Evolutionary conservation across 1,139 yeast genomes (phyloP), one percentile per base, ranked within the genome.

Genomic region (Hemisphaericaspora xylofermentans): DNA sequence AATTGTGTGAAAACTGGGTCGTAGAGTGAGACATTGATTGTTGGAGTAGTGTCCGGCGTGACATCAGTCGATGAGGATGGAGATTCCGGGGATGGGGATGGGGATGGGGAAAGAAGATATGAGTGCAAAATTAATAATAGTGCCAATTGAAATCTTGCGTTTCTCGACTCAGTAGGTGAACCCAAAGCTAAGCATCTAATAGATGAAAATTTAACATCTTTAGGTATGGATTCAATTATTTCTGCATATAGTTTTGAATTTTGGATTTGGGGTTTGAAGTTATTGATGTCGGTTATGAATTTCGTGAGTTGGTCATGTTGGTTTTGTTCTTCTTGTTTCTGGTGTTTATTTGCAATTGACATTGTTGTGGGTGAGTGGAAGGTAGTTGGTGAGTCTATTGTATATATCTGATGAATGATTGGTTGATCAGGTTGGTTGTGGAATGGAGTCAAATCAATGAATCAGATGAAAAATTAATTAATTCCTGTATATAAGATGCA

Each of bases 141-240:
- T 1, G 88, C 88, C 13, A 84, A 57, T 57, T 86, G 95, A 55
- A 74, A 83, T 39, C 79, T 63, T 1, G 93, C 86, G 18, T 78
- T 76, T 17, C 58, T 63, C 41, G 80, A 78, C 9, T 72, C 74
- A 9, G 74, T 57, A 3, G 88, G 87, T 4, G 82, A 74, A 0
- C 95, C 95, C 13, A 86, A 63, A 0, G 94, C 95, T 27, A 86
- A 60, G 53, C 94, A 86, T 52, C 89, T 66, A 40, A 85, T 70
- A 18, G 47, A 51, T 1, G 53, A 50, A 35, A 60, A 13, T n/a
- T 15, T 58, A 21, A 9, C n/a, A 25, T 10, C 29, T 10, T 19
- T 12, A 6, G 17, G 9, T 10, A 29, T 19, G 13, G 38, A 30
- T 3, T 17, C 10, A 6, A 26, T 31, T 17, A 36, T 36, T 22